Evolutionary conservation across 768 basidiomycete genomes (phyloP).

Genomic region (Lepiota subincarnata): DNA sequence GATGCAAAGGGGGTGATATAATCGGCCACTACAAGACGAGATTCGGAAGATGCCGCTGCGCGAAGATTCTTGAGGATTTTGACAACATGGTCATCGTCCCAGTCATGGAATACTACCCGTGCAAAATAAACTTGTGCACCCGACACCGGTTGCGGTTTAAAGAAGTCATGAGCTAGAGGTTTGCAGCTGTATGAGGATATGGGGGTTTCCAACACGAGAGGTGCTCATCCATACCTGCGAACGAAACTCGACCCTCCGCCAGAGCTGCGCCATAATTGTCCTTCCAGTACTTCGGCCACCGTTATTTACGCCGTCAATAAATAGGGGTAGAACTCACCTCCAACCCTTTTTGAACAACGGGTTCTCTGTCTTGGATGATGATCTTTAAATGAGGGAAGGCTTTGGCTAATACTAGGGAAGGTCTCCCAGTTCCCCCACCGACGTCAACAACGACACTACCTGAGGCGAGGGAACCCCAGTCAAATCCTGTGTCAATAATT

Average conservation of each 20-base stretch:
- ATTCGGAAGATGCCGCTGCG: constrained; percentile 45
- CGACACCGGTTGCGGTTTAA: constrained; percentile 53
- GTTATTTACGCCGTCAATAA: constrained; percentile 43
- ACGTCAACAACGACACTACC: constrained; percentile 62
- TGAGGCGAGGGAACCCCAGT: constrained; percentile 51
- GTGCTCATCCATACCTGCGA: not conserved
- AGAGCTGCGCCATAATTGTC: constrained; percentile 46
- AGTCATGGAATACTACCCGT: constrained; percentile 73
- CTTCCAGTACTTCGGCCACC: constrained; percentile 54
- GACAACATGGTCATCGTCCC: constrained; percentile 60
- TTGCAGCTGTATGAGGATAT: not conserved
- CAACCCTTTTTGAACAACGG: constrained; percentile 55
- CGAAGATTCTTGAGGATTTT: constrained; percentile 41
- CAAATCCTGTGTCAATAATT: constrained; percentile 41
- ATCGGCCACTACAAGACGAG: constrained; percentile 67
- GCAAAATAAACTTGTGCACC: constrained; percentile 64
- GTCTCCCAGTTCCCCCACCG: constrained; percentile 64
- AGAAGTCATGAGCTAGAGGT: constrained; percentile 66
- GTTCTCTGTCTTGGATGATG: constrained; percentile 55
- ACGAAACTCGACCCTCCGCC: constrained; percentile 30
- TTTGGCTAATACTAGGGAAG: constrained; percentile 32
- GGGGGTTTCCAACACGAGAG: not conserved
- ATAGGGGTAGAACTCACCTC: constrained; percentile 8
- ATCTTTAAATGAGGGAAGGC: constrained; percentile 40
- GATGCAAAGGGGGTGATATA: constrained; percentile 69